phyloP scores from a whole-genome alignment of 2,329 filamentous ascomycete species.

The Diaporthe aspalathi region DNA sequence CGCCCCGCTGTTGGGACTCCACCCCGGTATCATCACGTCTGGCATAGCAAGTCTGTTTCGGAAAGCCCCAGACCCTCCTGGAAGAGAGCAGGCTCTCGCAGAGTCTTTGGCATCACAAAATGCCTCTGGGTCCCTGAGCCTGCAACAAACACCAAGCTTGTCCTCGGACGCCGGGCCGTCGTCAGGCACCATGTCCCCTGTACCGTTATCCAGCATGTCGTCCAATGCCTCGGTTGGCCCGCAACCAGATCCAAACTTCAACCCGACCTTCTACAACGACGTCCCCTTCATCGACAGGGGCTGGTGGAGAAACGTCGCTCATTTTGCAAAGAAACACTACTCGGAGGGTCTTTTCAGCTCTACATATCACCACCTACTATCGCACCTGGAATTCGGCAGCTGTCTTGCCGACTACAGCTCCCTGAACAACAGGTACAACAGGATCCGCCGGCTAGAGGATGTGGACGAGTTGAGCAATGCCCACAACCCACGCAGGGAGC shows the following conservation, averaged over 20 bases:
- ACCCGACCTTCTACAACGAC: slow-evolving; percentile 82
- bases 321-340: slow-evolving; percentile 86
- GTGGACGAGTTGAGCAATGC: slow-evolving; percentile 63
- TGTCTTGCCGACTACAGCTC: slow-evolving; percentile 81
- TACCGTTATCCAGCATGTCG: slow-evolving; percentile 32
- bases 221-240: slow-evolving; percentile 41
- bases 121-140: slow-evolving; percentile 41
- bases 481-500: slow-evolving; percentile 51
- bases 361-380: slow-evolving; percentile 78
- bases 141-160: slow-evolving; percentile 42
- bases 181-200: slow-evolving; percentile 42
- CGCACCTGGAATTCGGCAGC: slow-evolving; percentile 85
- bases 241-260: slow-evolving; percentile 72
- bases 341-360: slow-evolving; percentile 76
- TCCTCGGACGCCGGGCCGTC: slow-evolving; percentile 30
- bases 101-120: slow-evolving; percentile 37
- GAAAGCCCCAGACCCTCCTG: slow-evolving; percentile 51
- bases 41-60: slow-evolving; percentile 83
- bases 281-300: slow-evolving; percentile 74
- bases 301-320: slow-evolving; percentile 74
- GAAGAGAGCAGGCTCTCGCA: slow-evolving; percentile 41
- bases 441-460: slow-evolving; percentile 78
- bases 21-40: slow-evolving; percentile 86
- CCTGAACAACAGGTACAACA: slow-evolving; percentile 76
- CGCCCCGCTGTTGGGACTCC: slow-evolving; percentile 87